Base-by-base conservation (phyloP, 139 green algal species). In the Axilococcus clingmanii region DNA sequence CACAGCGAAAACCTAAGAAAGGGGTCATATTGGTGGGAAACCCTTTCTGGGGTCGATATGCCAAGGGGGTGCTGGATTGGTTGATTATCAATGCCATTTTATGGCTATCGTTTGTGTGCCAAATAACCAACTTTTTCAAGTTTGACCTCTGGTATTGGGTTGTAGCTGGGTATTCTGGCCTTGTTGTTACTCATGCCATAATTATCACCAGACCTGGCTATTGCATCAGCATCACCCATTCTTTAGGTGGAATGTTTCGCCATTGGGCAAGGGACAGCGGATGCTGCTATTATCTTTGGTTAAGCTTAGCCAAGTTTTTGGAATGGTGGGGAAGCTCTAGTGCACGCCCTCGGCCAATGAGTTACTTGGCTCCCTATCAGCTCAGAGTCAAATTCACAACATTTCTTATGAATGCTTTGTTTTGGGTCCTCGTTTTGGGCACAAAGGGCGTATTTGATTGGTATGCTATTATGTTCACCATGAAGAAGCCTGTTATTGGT, bases 371-470 rank as follows among this genome's bases (percentile, higher is more conserved):
- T 17, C 59, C 65, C 16, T 61, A 66, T 45, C 48, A 65, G 22
- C 53, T 68, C 55, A 38, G 46, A 53, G 57, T 63, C 22, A 3
- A 11, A 7, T 48, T 54, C 7, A 25, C 20, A 37, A 57, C 53
- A 40, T 76, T 63, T 42, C 32, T 75, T 7, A 35, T 28, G 40
- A 85, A 87, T 56, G 33, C 57, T 1, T 16, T 41, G 25, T 77
- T 87, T 49, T 87, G 78, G 78, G 38, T 52, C n/a, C 15, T 67
- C 12, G 62, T 76, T 23, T 48, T 87, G 17, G 57, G 19, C 0
- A 32, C 66, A 34, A 87, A 87, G 59, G 46, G 75, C 14, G 57
- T 58, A 3, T 85, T 87, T 35, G 78, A 85, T 53, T 81, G 68
- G 44, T 80, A 71, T 44, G 55, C 59, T 19, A 35, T 78, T 14